Evolutionary conservation across 2,329 filamentous ascomycete genomes (phyloP).

Genomic region (Chalaropsis ovoidea): DNA sequence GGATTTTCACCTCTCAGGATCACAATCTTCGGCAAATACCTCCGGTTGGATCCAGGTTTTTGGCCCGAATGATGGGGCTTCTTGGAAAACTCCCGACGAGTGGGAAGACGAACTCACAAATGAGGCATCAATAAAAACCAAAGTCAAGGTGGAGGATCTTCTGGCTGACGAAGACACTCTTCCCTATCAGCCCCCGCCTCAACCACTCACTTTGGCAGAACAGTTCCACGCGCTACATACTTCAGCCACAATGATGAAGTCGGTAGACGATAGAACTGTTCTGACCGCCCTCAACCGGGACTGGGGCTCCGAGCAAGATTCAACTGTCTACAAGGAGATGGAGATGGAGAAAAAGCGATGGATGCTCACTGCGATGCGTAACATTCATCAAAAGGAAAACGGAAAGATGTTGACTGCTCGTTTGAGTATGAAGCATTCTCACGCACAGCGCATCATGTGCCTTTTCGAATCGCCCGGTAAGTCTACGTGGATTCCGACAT

Average conservation of each 20-base stretch:
- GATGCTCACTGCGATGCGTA: constrained; percentile 50
- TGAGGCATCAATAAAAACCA: background rate
- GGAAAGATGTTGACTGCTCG: constrained; percentile 1
- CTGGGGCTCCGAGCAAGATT: constrained; percentile 38
- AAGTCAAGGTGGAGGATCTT: constrained; percentile 21
- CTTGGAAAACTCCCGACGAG: constrained; percentile 33
- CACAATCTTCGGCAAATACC: background rate
- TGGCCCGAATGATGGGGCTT: constrained; percentile 19
- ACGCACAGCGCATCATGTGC: constrained; percentile 34
- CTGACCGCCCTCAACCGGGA: constrained; percentile 46
- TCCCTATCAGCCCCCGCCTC: constrained; percentile 26
- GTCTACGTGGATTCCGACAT: background rate
- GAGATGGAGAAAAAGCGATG: constrained; percentile 50
- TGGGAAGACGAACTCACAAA: constrained; percentile 31
- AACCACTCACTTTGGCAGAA: constrained; percentile 29
- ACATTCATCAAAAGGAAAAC: constrained; percentile 31
- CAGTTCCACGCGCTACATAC: constrained; percentile 38
- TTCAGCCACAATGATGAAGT: constrained; percentile 47
- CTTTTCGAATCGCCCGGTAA: constrained; percentile 45
- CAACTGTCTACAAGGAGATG: constrained; percentile 41
- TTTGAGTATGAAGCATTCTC: constrained; percentile 17
- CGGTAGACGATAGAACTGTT: constrained; percentile 42
- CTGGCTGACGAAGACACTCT: constrained; percentile 18
- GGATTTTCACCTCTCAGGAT: constrained; percentile 13
- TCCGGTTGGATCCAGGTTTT: constrained; percentile 22